Base-by-base conservation (phyloP, 2,329 filamentous ascomycete genomes). In the Venturiaceae sp. region DNA sequence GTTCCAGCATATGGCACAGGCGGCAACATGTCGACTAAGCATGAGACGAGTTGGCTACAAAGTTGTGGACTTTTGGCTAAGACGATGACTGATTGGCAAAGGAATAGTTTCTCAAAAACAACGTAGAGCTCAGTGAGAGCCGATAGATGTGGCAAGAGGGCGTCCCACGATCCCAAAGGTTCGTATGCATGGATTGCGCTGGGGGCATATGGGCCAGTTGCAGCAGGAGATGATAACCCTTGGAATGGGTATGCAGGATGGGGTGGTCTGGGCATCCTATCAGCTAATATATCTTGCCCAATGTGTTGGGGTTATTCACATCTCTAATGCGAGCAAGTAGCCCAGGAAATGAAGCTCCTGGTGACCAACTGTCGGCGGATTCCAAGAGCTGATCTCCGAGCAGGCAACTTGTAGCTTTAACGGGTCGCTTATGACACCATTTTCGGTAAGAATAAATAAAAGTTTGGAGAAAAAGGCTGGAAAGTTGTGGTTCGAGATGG, bases 401-500 rank as follows among this genome's bases (percentile, higher is more conserved):
- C 68, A 69, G 3, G 70, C 72, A 13, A 70, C 66, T 59, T 74
- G 69, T 1, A 75, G 62, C 13, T 66, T 67, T 11, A 66, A 66
- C n/a, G 71, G 71, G 57, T 75, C 69, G 60, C 70, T 71, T 58
- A 74, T 70, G 33, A 68, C 62, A 9, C 69, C 67, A 14, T 66
- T 64, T 33, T 66, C 66, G 4, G 71, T 73, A 68, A 75, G 71
- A 46, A 65, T 65, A 34, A 68, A 65, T 6, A 75, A 62, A 2
- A 75, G 58, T 21, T 64, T 64, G 37, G 66, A 63, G 64, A 70
- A 70, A 53, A 74, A 71, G 16, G 70, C 62, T 5, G 69, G 64
- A 54, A 75, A 74, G 54, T 70, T 67, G 62, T 74, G 71, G 37
- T 72, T 69, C 1, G 72, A 74, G 28, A 75, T 64, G n/a, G 74